Conservation (phyloP, 2,329 filamentous ascomycete genomes). For the Phaeoacremonium minimum region DNA sequence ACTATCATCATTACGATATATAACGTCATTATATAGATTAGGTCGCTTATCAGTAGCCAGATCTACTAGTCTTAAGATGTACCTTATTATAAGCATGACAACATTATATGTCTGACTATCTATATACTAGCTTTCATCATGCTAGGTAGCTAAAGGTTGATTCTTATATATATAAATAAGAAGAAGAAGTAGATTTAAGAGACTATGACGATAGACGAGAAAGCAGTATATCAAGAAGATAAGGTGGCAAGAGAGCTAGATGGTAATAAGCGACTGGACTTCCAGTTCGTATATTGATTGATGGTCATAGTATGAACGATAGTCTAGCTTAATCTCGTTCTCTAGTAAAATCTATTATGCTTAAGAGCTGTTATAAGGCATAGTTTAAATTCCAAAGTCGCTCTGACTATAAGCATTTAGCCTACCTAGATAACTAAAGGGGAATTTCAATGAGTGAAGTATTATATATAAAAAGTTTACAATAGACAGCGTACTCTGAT, state of each 20-base stretch:
- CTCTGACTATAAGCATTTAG: not conserved
- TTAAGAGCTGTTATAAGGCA: not conserved
- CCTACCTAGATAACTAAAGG: too few relatives aligned
- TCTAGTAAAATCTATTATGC: not conserved
- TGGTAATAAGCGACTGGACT: conserved; percentile 46
- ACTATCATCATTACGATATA: conserved; percentile 42
- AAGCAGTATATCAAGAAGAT: conserved; percentile 38
- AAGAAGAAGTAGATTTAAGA: conserved; percentile 43
- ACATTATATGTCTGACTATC: conserved; percentile 51
- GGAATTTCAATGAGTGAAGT: too few relatives aligned
- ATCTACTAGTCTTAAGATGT: conserved; percentile 48
- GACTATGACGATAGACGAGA: conserved; percentile 37
- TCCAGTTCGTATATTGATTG: conserved; percentile 41
- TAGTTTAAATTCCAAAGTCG: not conserved
- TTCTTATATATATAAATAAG: conserved; percentile 39
- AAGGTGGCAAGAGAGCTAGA: conserved; percentile 36
- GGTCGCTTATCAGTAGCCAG: conserved; percentile 35
- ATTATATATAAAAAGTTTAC: too few relatives aligned
- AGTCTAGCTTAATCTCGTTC: not conserved
- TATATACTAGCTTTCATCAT: conserved; percentile 40
- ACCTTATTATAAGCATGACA: conserved; percentile 53
- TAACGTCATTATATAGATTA: conserved; percentile 42
- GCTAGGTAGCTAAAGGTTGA: conserved; percentile 44
- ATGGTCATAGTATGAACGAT: too few relatives aligned
- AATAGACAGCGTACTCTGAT: too few relatives aligned